Conservation (phyloP, 2,329 filamentous ascomycete species). For the Bimuria novae-zelandiae region DNA sequence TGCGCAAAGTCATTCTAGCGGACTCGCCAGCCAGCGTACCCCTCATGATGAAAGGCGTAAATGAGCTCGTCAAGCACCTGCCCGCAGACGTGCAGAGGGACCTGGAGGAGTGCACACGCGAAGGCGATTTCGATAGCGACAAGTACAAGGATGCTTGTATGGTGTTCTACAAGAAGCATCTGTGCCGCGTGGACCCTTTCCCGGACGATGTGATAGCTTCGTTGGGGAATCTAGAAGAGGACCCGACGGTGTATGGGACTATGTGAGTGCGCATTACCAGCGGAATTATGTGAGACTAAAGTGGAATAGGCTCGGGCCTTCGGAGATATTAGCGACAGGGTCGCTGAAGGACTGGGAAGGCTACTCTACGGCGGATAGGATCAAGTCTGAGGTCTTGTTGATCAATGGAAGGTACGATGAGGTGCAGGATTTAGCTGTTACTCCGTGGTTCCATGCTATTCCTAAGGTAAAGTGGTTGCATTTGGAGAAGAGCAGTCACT, state of each 20-base stretch:
- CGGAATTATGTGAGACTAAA: too few relatives aligned
- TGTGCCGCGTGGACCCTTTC: slow-evolving; percentile 10
- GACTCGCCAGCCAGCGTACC: slow-evolving; percentile 21
- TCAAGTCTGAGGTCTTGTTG: slow-evolving; percentile 43
- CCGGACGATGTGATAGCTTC: slow-evolving; percentile 27
- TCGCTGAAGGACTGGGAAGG: slow-evolving; percentile 46
- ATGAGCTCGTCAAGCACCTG: slow-evolving; percentile 20
- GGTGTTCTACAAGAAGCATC: slow-evolving; percentile 17
- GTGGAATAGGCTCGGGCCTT: slow-evolving; percentile 16
- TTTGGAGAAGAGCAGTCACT: slow-evolving; percentile 13
- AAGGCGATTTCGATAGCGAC: slow-evolving; percentile 14
- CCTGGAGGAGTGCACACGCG: slow-evolving; percentile 19
- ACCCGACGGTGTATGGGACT: slow-evolving; percentile 42
- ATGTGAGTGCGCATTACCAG: slow-evolving; percentile 29
- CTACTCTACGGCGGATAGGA: slow-evolving; percentile 21
- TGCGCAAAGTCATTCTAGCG: slow-evolving; percentile 48
- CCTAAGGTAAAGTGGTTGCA: slow-evolving; percentile 16
- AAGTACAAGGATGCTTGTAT: slow-evolving; percentile 15
- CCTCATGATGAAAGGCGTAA: slow-evolving; percentile 23
- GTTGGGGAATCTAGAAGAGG: slow-evolving; percentile 34
- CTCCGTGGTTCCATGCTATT: neutral
- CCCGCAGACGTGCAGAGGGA: slow-evolving; percentile 26
- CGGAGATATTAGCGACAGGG: slow-evolving; percentile 47
- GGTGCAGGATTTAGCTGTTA: slow-evolving; percentile 3
- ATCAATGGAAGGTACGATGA: slow-evolving; percentile 52